Percentiles rank a stretch among this genome's conserved stretches.
Conservation (phyloP, 73 alveolate species). For the Paramecium tetraurelia region DNA sequence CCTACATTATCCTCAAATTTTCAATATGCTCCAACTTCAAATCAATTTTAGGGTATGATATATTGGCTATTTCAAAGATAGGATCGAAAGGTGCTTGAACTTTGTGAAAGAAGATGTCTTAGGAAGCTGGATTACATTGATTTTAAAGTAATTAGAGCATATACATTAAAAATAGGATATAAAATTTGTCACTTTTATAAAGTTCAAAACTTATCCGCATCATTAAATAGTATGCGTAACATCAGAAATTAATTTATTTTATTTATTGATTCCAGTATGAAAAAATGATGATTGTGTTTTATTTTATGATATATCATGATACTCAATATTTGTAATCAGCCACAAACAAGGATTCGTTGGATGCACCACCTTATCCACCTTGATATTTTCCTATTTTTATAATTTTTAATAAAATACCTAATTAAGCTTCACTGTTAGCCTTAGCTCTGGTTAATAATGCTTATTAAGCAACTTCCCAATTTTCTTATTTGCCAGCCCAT, state of each 20-base stretch:
- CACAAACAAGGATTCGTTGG: conserved; percentile 67
- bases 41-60: too few relatives aligned
- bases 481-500: conserved; percentile 96
- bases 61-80: too few relatives aligned
- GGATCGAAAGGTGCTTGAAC: conserved; percentile 86
- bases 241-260: not conserved
- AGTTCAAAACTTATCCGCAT: not conserved
- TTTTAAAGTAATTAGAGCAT: not conserved
- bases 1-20: too few relatives aligned
- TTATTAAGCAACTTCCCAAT: conserved; percentile 89
- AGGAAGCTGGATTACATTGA: not conserved
- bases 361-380: conserved; percentile 70
- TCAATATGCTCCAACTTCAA: too few relatives aligned
- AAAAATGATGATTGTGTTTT: not conserved
- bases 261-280: not conserved
- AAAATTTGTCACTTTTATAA: not conserved
- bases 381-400: conserved; percentile 48
- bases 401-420: conserved; percentile 63
- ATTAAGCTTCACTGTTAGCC: conserved; percentile 89
- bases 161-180: not conserved
- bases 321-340: conserved; percentile 72
- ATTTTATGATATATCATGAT: not conserved
- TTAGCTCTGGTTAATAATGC: conserved; percentile 88
- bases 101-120: conserved; percentile 71
- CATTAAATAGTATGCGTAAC: not conserved